Conservation (phyloP, 331 rosid species). For the Phaseolus coccineus region DNA sequence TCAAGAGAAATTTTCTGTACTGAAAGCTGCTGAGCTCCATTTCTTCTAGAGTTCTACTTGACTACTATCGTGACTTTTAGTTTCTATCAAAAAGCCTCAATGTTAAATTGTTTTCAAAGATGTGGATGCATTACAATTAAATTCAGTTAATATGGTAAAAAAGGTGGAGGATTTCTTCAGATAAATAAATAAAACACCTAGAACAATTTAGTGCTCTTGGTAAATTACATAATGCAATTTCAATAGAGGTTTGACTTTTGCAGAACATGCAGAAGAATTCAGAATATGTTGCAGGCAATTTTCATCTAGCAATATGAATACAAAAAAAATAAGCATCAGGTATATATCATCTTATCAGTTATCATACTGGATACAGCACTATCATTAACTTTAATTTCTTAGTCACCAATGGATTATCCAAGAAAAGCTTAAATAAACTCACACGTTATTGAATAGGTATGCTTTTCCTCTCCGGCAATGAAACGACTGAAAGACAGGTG, state of each 20-base stretch:
- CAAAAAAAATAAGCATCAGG: background rate
- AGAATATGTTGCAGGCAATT: constrained; percentile 21
- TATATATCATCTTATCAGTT: background rate
- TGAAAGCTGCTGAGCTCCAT: background rate
- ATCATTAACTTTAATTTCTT: constrained; percentile 18
- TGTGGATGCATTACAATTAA: constrained; percentile 11
- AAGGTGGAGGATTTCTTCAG: background rate
- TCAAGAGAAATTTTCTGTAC: background rate
- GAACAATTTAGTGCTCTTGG: background rate
- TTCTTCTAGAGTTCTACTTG: constrained; percentile 3
- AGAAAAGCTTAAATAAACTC: constrained; percentile 56
- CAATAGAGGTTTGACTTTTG: constrained; percentile 22
- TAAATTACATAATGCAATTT: background rate
- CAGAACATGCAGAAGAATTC: background rate
- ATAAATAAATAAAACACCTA: background rate
- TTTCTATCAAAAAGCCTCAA: background rate
- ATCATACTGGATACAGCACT: background rate
- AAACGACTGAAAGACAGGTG: constrained; percentile 63
- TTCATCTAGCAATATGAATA: constrained; percentile 16
- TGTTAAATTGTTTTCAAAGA: background rate
- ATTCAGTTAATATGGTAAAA: background rate
- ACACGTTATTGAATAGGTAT: constrained; percentile 81
- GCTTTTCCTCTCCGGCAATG: constrained; percentile 84
- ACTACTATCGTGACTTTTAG: background rate
- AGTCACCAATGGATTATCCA: constrained; percentile 25